These are phyloP conservation scores for Aphanocladium album DNA, from an alignment of 2,329 filamentous ascomycete genomes.

Conservation along the genomic window DNA sequence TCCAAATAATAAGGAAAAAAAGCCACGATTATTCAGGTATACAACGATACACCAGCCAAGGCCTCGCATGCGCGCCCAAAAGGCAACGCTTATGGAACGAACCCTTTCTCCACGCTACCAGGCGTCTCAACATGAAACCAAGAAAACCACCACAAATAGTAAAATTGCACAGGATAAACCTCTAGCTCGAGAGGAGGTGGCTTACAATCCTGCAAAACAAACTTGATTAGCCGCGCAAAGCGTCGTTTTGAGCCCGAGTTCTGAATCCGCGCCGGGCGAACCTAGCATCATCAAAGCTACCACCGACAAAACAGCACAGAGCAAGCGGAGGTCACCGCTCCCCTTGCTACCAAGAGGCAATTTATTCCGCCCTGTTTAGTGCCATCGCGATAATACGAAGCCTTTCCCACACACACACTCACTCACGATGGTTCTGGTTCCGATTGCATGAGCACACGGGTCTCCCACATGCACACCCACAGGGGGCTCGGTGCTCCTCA, in stretches of 20 bases:
- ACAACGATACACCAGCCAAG: too few species aligned
- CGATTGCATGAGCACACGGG: not conserved
- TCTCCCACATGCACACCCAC: not conserved
- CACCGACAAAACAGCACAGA: not conserved
- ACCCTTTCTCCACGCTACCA: not conserved
- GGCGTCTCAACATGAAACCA: slow-evolving; percentile 9
- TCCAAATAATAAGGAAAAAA: not conserved
- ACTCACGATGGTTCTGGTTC: not conserved
- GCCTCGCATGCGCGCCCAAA: not conserved
- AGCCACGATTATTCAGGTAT: not conserved
- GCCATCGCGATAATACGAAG: slow-evolving; percentile 4
- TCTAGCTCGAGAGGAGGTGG: not conserved
- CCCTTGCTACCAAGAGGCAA: not conserved
- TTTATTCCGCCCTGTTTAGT: not conserved
- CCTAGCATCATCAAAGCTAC: not conserved
- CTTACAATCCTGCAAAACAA: not conserved
- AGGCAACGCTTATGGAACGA: not conserved
- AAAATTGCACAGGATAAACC: not conserved
- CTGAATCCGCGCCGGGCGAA: not conserved
- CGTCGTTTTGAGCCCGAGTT: slow-evolving; percentile 8
- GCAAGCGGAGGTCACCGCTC: slow-evolving; percentile 3
- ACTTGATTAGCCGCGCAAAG: slow-evolving; percentile 1
- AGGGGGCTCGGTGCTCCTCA: not conserved
- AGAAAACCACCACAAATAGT: not conserved
- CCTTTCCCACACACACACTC: not conserved